Base-by-base conservation (phyloP, 1,284 basidiomycete genomes). In the Trichosporon coremiiforme region DNA sequence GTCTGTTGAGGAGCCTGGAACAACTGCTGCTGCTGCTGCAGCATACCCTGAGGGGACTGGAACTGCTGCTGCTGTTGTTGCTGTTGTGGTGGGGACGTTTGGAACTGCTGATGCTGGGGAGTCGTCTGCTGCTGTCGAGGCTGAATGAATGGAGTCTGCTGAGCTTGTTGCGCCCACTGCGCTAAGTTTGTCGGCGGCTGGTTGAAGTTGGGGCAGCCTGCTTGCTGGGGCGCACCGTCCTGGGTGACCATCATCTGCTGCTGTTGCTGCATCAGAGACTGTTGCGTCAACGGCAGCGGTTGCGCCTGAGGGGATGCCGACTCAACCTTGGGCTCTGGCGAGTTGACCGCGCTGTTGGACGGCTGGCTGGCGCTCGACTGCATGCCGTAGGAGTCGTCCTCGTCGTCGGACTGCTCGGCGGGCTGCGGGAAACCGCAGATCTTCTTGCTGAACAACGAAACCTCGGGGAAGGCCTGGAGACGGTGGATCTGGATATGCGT, bases 401-500 rank as follows among this genome's bases (percentile, higher is more conserved):
- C 68, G 57, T 69, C 68, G 31, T 72, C 71, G 17, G 63, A 53
- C 50, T 29, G 33, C 10, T 31, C 36, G 22, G 38, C 35, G 29
- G 76, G 73, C 68, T 80, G 79, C 0, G 81, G 80, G n/a, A 84
- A 67, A 35, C 83, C 83, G 65, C 83, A 84, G 55, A 84, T 83
- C 64, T 75, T 76, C 71, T 80, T 79, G 50, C 76, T 79, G 75
- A 83, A 84, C 36, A 84, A 68, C 15, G 82, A 82, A 7, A 84
- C 83, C 66, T 84, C 83, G 1, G 83, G 83, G 75, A 83, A 82
- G 12, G 83, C 83, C 65, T 82, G 79, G 57, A 78, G 76, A 38
- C 81, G 78, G 70, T 84, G 83, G 25, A 83, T 78, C 62, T 83
- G 81, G 38, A 84, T 83, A 66, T 83, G 81, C 25, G 78, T 74